A percentile compares a stretch with the other conserved stretches of the same genome.
phyloP scores from a whole-genome alignment of 176 grass and related monocot genomes.

The Tillandsia fasciculata region DNA sequence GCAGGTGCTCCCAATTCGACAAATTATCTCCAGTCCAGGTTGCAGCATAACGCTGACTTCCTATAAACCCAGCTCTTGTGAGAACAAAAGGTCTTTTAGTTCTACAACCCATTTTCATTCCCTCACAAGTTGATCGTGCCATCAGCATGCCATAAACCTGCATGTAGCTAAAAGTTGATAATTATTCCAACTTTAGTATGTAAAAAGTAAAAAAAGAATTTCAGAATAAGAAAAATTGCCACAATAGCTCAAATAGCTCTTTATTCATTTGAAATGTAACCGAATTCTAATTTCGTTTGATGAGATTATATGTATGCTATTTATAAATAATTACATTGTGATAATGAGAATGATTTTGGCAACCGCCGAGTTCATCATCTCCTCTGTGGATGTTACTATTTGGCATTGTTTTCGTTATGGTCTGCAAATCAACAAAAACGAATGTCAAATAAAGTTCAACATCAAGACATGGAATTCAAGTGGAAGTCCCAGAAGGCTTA shows the following conservation, averaged over 20 bases:
- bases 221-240: background rate
- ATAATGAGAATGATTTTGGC: constrained; percentile 80
- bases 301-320: background rate
- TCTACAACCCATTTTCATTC: constrained; percentile 59
- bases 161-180: constrained; percentile 4
- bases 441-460: background rate
- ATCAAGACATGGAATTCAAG: constrained; percentile 7
- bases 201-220: background rate
- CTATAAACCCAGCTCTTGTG: constrained; percentile 91
- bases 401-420: constrained; percentile 93
- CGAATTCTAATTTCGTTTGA: background rate
- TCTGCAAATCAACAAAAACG: constrained; percentile 32
- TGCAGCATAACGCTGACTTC: constrained; percentile 88
- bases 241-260: background rate
- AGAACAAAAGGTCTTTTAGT: constrained; percentile 83
- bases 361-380: constrained; percentile 65
- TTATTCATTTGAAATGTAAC: background rate
- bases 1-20: constrained; percentile 91
- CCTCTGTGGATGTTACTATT: constrained; percentile 80
- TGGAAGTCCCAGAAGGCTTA: constrained; percentile 18
- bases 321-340: constrained; percentile 55
- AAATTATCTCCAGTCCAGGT: constrained; percentile 94
- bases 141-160: constrained; percentile 95
- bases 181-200: background rate
- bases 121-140: constrained; percentile 86